Percentiles rank a stretch among this genome's conserved stretches.
Conservation (phyloP, 257 asterid species). For the Rauvolfia tetraphylla region DNA sequence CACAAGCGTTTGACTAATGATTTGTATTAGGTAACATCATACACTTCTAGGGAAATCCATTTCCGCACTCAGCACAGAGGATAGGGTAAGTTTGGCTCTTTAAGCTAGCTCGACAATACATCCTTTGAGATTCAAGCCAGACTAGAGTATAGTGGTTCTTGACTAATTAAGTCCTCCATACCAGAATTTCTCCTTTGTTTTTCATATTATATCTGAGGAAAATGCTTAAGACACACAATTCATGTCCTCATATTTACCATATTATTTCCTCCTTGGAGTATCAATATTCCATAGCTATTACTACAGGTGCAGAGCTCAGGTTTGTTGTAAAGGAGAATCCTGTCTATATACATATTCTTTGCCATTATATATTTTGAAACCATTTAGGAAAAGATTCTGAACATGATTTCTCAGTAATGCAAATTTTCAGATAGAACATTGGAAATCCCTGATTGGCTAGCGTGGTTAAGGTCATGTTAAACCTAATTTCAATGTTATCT, state of each 20-base stretch:
- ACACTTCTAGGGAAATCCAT: neutral
- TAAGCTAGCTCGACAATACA: neutral
- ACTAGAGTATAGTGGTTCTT: neutral
- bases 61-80: neutral
- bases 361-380: neutral
- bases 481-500: neutral
- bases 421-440: neutral
- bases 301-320: neutral
- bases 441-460: neutral
- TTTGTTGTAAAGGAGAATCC: slow-evolving; percentile 1
- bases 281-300: neutral
- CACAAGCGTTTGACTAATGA: slow-evolving; percentile 71
- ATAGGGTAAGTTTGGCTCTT: neutral
- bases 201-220: neutral
- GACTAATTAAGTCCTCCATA: neutral
- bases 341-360: too few relatives aligned
- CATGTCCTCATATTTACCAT: neutral
- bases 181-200: neutral
- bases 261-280: neutral
- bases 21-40: slow-evolving; percentile 24
- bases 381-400: neutral
- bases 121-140: neutral
- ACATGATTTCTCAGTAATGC: neutral
- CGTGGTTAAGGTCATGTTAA: neutral
- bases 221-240: neutral